Conservation (phyloP, 2,329 filamentous ascomycete genomes). For the Penicillium vulpinum region DNA sequence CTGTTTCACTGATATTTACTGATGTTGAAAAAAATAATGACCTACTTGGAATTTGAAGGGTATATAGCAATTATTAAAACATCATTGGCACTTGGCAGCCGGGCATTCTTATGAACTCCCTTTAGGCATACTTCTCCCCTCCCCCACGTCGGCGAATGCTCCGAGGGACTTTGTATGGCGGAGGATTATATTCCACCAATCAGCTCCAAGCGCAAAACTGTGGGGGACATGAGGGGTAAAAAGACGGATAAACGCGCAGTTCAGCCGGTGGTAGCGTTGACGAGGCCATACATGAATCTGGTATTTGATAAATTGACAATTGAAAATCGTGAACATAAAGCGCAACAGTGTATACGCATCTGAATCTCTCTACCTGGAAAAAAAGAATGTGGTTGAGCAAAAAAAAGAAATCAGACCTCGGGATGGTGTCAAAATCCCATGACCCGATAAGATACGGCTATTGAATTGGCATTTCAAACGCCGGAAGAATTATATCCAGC, state of each 20-base stretch:
- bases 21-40: neutral
- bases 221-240: slow-evolving; percentile 20
- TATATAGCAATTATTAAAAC: neutral
- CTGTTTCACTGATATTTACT: neutral
- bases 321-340: neutral
- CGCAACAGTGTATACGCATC: neutral
- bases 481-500: slow-evolving; percentile 29
- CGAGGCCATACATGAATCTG: neutral
- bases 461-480: slow-evolving; percentile 27
- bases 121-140: neutral
- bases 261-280: neutral
- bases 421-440: neutral
- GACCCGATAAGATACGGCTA: slow-evolving; percentile 29
- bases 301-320: neutral
- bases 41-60: neutral
- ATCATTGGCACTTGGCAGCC: neutral
- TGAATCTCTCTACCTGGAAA: too few species aligned
- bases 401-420: neutral
- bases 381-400: slow-evolving; percentile 11
- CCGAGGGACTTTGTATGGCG: slow-evolving; percentile 22
- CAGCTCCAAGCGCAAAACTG: slow-evolving; percentile 3
- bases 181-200: slow-evolving; percentile 26
- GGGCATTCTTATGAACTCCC: slow-evolving; percentile 6
- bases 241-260: neutral
- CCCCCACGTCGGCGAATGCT: slow-evolving; percentile 27